Conservation (phyloP, 768 basidiomycete species). For the Sporobolomyces pararoseus region DNA sequence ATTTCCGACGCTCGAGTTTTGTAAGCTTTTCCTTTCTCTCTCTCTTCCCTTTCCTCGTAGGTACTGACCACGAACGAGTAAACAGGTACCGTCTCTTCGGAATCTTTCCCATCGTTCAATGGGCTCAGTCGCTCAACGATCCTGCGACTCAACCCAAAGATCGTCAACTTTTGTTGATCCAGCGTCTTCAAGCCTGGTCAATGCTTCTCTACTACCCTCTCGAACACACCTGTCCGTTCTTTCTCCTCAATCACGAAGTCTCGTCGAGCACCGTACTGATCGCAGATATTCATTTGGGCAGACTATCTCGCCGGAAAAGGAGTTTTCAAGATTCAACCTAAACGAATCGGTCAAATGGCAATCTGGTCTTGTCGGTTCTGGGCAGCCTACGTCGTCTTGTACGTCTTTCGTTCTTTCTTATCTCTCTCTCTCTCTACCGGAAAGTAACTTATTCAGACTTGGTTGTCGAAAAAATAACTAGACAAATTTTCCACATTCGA, state of each 20-base stretch:
- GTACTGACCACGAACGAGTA: fast-evolving
- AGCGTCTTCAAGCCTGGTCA: constrained; percentile 45
- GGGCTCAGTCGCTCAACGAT: constrained; percentile 42
- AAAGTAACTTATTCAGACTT: too few species aligned
- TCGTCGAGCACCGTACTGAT: not conserved
- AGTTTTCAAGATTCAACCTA: constrained; percentile 31
- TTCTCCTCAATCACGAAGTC: not conserved
- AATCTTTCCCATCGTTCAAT: constrained; percentile 42
- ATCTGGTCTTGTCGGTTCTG: constrained; percentile 77
- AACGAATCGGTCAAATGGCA: constrained; percentile 49
- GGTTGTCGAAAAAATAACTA: too few species aligned
- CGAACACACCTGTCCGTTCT: constrained; percentile 47
- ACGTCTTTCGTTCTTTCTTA: constrained; percentile 53
- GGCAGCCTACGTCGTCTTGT: constrained; percentile 72
- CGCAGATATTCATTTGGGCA: not conserved
- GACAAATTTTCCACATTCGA: constrained; percentile 37
- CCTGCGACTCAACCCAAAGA: constrained; percentile 36
- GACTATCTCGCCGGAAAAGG: constrained; percentile 45
- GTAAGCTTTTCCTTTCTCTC: constrained; percentile 2
- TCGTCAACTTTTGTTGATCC: constrained; percentile 34
- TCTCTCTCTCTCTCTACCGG: constrained; percentile 50
- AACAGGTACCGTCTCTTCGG: constrained; percentile 42
- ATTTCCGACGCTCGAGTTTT: constrained; percentile 37
- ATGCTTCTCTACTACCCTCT: constrained; percentile 49
- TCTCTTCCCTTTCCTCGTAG: too few species aligned